These are phyloP conservation scores for Fragilaria radians DNA, from an alignment of 108 stramenopile species.

Conservation along the genomic window DNA sequence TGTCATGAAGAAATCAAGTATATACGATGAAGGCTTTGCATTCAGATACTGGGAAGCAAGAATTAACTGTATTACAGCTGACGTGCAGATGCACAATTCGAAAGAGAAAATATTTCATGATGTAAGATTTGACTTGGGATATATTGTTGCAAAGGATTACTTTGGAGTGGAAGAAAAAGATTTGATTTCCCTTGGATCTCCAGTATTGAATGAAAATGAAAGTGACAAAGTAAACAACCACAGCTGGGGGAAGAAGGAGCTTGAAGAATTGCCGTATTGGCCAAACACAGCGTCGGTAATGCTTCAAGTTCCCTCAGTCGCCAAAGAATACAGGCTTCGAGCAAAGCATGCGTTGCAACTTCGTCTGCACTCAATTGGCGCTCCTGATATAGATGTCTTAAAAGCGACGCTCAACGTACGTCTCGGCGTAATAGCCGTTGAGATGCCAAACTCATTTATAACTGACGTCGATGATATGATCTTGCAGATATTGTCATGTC, in stretches of 20 bases:
- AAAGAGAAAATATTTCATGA: conserved; percentile 38
- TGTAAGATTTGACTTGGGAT: conserved; percentile 41
- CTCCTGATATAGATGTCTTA: conserved; percentile 8
- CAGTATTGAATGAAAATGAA: background rate
- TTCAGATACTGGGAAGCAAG: conserved; percentile 64
- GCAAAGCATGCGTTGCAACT: conserved; percentile 33
- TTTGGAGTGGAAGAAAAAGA: conserved; percentile 31
- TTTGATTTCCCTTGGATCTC: conserved; percentile 26
- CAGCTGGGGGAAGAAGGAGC: too few species aligned
- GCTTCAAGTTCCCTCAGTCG: conserved; percentile 45
- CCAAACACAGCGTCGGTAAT: conserved; percentile 61
- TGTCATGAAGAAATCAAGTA: conserved; percentile 29
- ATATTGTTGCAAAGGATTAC: conserved; percentile 38
- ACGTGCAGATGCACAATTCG: conserved; percentile 39
- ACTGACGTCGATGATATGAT: conserved; percentile 9
- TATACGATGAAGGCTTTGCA: conserved; percentile 24
- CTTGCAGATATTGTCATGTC: conserved; percentile 1
- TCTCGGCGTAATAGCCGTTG: conserved; percentile 18
- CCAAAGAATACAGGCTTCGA: conserved; percentile 15
- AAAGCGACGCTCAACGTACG: conserved; percentile 13
- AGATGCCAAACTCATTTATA: conserved; percentile 16
- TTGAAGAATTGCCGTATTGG: conserved; percentile 21
- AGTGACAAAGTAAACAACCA: background rate
- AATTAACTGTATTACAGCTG: conserved; percentile 36
- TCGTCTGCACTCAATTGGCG: conserved; percentile 13